Evolutionary conservation across 2,329 filamentous ascomycete species (phyloP).

Genomic region (Penicillium sp.): DNA sequence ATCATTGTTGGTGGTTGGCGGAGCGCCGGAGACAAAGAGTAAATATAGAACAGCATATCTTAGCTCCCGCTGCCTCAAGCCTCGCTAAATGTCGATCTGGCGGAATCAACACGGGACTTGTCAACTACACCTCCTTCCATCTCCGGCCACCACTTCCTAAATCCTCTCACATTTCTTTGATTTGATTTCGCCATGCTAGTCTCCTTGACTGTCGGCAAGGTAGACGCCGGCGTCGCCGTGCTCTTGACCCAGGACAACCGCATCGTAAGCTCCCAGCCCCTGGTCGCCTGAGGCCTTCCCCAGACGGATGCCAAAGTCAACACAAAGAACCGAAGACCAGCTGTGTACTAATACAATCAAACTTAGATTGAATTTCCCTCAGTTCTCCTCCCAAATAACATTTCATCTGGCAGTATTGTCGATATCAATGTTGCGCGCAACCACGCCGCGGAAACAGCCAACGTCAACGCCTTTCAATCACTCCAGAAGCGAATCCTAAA

Average conservation of each 20-base stretch:
- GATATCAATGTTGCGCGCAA: conserved; percentile 96
- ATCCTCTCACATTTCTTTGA: not conserved
- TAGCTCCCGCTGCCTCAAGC: conserved; percentile 28
- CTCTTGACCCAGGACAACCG: conserved; percentile 96
- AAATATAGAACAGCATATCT: conserved; percentile 19
- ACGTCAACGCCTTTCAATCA: conserved; percentile 72
- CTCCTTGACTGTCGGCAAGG: conserved; percentile 97
- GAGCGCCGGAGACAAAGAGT: conserved; percentile 1
- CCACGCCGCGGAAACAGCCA: conserved; percentile 70
- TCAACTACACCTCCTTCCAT: conserved; percentile 12
- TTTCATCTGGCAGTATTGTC: conserved; percentile 93
- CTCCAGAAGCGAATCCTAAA: conserved; percentile 88
- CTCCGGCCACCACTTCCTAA: conserved; percentile 13
- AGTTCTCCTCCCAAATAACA: conserved; percentile 91
- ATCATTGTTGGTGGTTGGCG: not conserved
- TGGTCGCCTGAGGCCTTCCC: not conserved
- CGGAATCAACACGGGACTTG: conserved; percentile 22
- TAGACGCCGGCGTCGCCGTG: conserved; percentile 97
- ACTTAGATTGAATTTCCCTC: conserved; percentile 95
- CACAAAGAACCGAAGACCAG: not conserved
- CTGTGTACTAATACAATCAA: conserved; percentile 7
- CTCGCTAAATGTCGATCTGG: conserved; percentile 37
- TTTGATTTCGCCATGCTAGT: conserved; percentile 71
- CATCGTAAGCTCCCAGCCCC: conserved; percentile 62
- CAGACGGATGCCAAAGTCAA: not conserved